A percentile compares a stretch with the other conserved stretches of the same genome.
phyloP scores from a whole-genome alignment of 257 asterid genomes.

The Fraxinus excelsior region DNA sequence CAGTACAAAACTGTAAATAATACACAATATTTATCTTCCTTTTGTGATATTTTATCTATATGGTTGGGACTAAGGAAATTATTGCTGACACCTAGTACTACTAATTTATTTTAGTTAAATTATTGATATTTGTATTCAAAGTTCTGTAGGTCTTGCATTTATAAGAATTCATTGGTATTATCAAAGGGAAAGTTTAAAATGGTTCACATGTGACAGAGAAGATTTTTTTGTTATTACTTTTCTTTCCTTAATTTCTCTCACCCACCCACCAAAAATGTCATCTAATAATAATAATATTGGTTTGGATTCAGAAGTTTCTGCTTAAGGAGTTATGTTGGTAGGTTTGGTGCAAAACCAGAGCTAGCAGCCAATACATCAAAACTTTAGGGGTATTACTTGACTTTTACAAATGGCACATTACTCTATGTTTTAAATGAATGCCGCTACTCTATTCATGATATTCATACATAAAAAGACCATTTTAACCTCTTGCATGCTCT shows the following conservation, averaged over 20 bases:
- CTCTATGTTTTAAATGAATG: too few relatives aligned
- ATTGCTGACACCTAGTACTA: background rate
- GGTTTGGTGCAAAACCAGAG: background rate
- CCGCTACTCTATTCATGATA: background rate
- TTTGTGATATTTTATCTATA: background rate
- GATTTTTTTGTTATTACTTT: too few relatives aligned
- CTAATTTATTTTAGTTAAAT: conserved; percentile 1
- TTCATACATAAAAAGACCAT: background rate
- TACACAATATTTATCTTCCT: conserved; percentile 7
- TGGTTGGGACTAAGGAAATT: conserved; percentile 7
- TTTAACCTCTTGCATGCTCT: background rate
- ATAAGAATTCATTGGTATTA: background rate
- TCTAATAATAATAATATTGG: background rate
- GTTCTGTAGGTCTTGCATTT: background rate
- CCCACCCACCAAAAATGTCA: conserved; percentile 16
- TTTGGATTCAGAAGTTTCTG: conserved; percentile 13
- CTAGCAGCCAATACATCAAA: too few relatives aligned
- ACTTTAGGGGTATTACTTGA: background rate
- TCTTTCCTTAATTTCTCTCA: conserved; percentile 21
- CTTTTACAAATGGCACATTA: background rate
- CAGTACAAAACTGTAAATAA: conserved; percentile 4
- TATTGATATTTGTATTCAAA: conserved; percentile 20
- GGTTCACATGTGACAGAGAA: too few relatives aligned
- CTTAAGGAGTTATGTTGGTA: conserved; percentile 16
- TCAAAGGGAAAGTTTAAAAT: background rate